phyloP scores from a whole-genome alignment of 2,329 filamentous ascomycete genomes.

The Drechslera avenae region DNA sequence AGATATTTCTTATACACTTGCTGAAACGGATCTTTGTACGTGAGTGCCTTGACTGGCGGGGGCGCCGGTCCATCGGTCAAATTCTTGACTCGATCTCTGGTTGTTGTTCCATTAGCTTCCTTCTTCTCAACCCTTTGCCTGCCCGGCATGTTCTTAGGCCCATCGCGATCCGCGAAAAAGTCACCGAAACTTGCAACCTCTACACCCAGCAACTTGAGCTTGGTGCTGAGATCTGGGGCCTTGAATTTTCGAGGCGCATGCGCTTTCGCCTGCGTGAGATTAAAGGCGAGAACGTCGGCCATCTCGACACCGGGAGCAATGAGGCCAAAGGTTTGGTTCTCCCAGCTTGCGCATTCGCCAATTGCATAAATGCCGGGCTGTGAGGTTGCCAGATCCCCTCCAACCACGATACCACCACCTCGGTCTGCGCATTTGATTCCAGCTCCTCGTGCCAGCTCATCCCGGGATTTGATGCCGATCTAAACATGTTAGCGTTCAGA shows the following conservation, averaged over 20 bases:
- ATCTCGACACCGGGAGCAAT: slow-evolving; percentile 91
- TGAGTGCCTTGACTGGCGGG: slow-evolving; percentile 76
- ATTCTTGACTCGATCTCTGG: slow-evolving; percentile 55
- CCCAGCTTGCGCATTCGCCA: slow-evolving; percentile 89
- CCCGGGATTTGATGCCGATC: slow-evolving; percentile 81
- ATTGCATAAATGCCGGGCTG: slow-evolving; percentile 79
- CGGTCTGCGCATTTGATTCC: slow-evolving; percentile 74
- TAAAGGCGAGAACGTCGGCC: slow-evolving; percentile 90
- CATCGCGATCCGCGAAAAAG: slow-evolving; percentile 88
- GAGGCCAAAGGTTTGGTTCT: slow-evolving; percentile 83
- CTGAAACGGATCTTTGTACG: slow-evolving; percentile 86
- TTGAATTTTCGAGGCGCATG: slow-evolving; percentile 75
- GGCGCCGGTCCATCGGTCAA: slow-evolving; percentile 62
- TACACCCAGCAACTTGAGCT: slow-evolving; percentile 85
- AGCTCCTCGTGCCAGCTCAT: slow-evolving; percentile 72
- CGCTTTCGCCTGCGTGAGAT: slow-evolving; percentile 80
- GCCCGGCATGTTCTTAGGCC: slow-evolving; percentile 74
- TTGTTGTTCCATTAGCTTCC: slow-evolving; percentile 40
- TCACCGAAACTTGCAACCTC: slow-evolving; percentile 94
- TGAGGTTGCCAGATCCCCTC: slow-evolving; percentile 71
- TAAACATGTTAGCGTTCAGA: slow-evolving; percentile 29
- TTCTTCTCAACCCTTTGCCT: slow-evolving; percentile 56
- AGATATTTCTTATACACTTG: slow-evolving; percentile 94
- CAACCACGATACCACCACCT: slow-evolving; percentile 77
- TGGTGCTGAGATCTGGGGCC: slow-evolving; percentile 85